A percentile compares a stretch with the other conserved stretches of the same genome.
Conservation (phyloP, 2,329 filamentous ascomycete species). For the Penicillium crustosum region DNA sequence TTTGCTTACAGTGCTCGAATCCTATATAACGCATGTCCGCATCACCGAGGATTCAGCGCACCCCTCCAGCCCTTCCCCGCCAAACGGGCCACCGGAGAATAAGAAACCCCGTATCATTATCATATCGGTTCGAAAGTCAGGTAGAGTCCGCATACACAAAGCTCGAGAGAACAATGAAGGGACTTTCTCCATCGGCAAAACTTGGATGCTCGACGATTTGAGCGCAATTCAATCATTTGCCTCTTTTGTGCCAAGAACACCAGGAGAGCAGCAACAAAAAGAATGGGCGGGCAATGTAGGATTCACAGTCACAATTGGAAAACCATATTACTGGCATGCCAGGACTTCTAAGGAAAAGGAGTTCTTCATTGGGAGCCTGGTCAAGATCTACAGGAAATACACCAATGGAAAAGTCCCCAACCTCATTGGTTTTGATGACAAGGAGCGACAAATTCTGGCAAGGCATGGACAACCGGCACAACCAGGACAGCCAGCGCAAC, state of each 20-base stretch:
- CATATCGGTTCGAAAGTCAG: slow-evolving; percentile 87
- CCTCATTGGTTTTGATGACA: slow-evolving; percentile 77
- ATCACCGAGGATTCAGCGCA: slow-evolving; percentile 83
- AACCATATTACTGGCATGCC: slow-evolving; percentile 97
- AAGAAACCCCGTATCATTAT: slow-evolving; percentile 93
- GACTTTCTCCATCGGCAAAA: slow-evolving; percentile 95
- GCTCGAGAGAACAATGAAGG: slow-evolving; percentile 93
- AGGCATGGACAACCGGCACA: slow-evolving; percentile 44
- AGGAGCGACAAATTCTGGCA: slow-evolving; percentile 73
- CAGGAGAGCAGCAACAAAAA: slow-evolving; percentile 61
- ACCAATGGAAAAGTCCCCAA: slow-evolving; percentile 80
- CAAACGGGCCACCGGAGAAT: slow-evolving; percentile 67
- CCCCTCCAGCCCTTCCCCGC: slow-evolving; percentile 81
- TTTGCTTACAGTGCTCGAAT: slow-evolving; percentile 68
- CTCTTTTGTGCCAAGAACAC: slow-evolving; percentile 57
- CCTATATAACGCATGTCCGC: slow-evolving; percentile 95
- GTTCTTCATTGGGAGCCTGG: slow-evolving; percentile 93
- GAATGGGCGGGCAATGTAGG: slow-evolving; percentile 80
- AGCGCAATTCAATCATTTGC: slow-evolving; percentile 79
- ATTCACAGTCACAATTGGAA: slow-evolving; percentile 84
- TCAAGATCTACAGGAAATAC: slow-evolving; percentile 97
- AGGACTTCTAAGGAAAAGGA: slow-evolving; percentile 94
- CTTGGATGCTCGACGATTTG: slow-evolving; percentile 93
- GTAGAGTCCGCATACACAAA: slow-evolving; percentile 92
- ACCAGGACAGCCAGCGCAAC: not conserved